phyloP scores from a whole-genome alignment of 176 grass and related monocot species.

The bread wheat (Triticum aestivum) region DNA sequence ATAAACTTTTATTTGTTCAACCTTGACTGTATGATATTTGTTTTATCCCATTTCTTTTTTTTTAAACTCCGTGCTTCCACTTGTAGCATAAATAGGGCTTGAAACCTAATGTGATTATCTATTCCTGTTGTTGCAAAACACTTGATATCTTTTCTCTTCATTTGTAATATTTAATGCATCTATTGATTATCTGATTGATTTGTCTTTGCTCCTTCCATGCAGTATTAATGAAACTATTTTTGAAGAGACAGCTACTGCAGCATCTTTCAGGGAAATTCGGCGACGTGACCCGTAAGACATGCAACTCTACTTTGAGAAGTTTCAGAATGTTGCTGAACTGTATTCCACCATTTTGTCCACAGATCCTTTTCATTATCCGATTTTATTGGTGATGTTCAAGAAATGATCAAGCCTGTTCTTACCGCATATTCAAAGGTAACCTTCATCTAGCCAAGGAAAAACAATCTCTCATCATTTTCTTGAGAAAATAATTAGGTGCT shows the following conservation, averaged over 20 bases:
- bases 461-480: not conserved
- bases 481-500: not conserved
- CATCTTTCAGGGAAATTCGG: slow-evolving; percentile 90
- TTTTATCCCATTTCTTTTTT: slow-evolving; percentile 10
- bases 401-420: slow-evolving; percentile 89
- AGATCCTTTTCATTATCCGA: slow-evolving; percentile 93
- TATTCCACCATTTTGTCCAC: slow-evolving; percentile 29
- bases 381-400: slow-evolving; percentile 89
- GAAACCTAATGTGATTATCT: slow-evolving; percentile 2
- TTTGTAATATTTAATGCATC: not conserved
- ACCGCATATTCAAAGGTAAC: slow-evolving; percentile 85
- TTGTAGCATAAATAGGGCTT: not conserved
- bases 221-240: slow-evolving; percentile 97
- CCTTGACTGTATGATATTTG: slow-evolving; percentile 11
- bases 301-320: slow-evolving; percentile 27
- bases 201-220: slow-evolving; percentile 13
- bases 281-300: slow-evolving; percentile 84
- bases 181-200: not conserved
- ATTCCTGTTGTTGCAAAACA: slow-evolving; percentile 8
- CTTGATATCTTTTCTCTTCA: not conserved
- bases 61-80: not conserved
- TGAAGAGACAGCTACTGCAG: slow-evolving; percentile 81
- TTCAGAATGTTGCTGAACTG: slow-evolving; percentile 23
- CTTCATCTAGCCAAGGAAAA: slow-evolving; percentile 1
- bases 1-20: slow-evolving; percentile 18